A percentile compares a stretch with the other conserved stretches of the same genome.
Conservation (phyloP, 306 rosid species). For the Ziziphus jujuba region DNA sequence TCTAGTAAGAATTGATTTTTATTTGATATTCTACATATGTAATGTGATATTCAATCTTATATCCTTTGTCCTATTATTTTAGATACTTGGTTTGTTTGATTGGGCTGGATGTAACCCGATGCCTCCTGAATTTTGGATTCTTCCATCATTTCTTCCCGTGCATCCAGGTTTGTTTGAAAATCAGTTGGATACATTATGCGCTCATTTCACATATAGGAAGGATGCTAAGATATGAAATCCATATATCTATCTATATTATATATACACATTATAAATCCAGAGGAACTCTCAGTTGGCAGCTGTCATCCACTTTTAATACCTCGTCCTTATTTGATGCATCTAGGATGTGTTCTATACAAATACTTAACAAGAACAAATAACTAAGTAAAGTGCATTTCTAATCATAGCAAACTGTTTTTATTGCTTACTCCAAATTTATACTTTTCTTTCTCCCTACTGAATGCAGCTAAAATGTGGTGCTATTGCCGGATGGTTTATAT, state of each 20-base stretch:
- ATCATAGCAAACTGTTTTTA: no score
- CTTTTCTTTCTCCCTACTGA: not conserved
- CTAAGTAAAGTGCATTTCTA: no score
- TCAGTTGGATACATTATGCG: not conserved
- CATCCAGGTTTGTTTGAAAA: constrained; percentile 44
- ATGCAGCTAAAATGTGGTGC: constrained; percentile 30
- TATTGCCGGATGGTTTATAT: constrained; percentile 42
- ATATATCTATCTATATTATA: no score
- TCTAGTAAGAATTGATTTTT: no score
- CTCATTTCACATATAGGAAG: not conserved
- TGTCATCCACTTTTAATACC: no score
- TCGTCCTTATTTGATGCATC: not conserved
- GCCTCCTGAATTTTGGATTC: constrained; percentile 76
- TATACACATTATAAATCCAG: no score
- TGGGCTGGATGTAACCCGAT: constrained; percentile 66
- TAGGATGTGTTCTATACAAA: no score
- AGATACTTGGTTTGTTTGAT: constrained; percentile 63
- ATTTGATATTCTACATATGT: not conserved
- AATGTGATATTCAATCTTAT: not conserved
- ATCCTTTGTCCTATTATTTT: not conserved
- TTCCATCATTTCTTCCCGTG: constrained; percentile 67
- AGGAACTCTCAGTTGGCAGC: no score
- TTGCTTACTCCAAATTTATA: not conserved
- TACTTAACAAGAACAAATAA: no score
- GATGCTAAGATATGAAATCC: not conserved